Base-by-base conservation (phyloP, 1,284 basidiomycete species). In the Heterobasidion irregulare region DNA sequence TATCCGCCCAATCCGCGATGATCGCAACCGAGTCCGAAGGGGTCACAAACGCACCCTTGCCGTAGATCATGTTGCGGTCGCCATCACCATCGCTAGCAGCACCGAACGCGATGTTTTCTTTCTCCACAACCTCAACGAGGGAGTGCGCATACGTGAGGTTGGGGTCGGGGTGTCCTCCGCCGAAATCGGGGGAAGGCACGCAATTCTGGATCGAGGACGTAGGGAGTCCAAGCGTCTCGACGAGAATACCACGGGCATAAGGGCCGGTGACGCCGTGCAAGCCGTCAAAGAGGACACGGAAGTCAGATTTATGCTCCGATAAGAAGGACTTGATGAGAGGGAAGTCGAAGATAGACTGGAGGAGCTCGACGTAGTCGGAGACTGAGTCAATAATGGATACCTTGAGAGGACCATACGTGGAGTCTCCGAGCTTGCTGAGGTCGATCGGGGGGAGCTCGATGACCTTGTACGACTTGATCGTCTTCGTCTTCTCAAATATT, bases 21-120 rank as follows among this genome's bases (percentile, higher is more conserved):
- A 99, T 95, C 49, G 97, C 97, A 53, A 99, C 95, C 36, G 92
- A 95, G 74, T 99, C 96, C 32, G 87, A 92, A 15, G 96, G 96
- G 38, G 95, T 99, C 61, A 99, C 97, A 72, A 99, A 99, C 35
- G 96, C 97, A 62, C 89, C 87, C 72, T 92, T 90, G 66, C 96
- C 97, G 73, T 99, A 98, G 70, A 99, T 99, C 96, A 99, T 99
- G 80, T 99, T 99, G 59, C 96, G 78, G 73, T 99, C 96, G 47
- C 96, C 96, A 66, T 99, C 96, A 51, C 96, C 96, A 69, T 99
- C 96, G 59, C 89, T 93, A 5, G 96, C 96, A 38, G 97, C 97
- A 58, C 96, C 96, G 66, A 99, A 99, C 51, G 84, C 78, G 64
- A 99, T 95, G 63, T 84, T 80, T 55, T 92, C 80, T 66, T 77